phyloP scores from a whole-genome alignment of 2,329 filamentous ascomycete genomes.

The Sporothrix sp. region DNA sequence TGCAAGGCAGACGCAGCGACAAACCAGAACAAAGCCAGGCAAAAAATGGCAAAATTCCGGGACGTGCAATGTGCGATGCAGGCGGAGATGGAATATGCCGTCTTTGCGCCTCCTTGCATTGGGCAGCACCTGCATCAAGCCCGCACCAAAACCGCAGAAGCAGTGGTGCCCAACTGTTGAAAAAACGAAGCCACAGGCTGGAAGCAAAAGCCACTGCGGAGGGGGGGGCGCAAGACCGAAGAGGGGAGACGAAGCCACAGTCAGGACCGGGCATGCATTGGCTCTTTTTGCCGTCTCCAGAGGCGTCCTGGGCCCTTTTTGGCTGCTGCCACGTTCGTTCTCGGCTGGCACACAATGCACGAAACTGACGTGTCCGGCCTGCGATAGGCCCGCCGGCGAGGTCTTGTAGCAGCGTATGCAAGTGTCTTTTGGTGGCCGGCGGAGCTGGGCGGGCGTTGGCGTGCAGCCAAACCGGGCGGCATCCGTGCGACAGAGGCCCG shows the following conservation, averaged over 20 bases:
- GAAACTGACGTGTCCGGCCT: conserved; percentile 14
- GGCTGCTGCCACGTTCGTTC: not conserved
- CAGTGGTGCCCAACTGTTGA: conserved; percentile 8
- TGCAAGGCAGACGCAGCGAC: not conserved
- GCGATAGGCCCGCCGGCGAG: conserved; percentile 6
- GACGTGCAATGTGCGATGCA: not conserved
- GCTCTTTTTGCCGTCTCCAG: not conserved
- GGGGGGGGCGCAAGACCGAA: not conserved
- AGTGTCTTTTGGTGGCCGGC: not conserved
- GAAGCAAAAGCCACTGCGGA: not conserved
- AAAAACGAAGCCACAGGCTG: not conserved
- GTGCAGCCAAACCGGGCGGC: not conserved
- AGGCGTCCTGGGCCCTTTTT: not conserved
- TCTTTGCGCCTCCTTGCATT: not conserved
- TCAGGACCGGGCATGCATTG: not conserved
- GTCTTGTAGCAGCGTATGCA: not conserved
- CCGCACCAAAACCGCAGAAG: not conserved
- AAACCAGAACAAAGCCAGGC: not conserved
- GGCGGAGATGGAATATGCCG: not conserved
- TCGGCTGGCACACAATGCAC: conserved; percentile 6
- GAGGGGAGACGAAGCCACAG: not conserved
- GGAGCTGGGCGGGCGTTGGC: not conserved
- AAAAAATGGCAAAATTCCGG: not conserved
- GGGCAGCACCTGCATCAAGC: conserved; percentile 1
- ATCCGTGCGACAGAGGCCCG: not conserved